Evolutionary conservation across 108 stramenopile genomes (phyloP).

Genomic region (Nitzschia sp.): DNA sequence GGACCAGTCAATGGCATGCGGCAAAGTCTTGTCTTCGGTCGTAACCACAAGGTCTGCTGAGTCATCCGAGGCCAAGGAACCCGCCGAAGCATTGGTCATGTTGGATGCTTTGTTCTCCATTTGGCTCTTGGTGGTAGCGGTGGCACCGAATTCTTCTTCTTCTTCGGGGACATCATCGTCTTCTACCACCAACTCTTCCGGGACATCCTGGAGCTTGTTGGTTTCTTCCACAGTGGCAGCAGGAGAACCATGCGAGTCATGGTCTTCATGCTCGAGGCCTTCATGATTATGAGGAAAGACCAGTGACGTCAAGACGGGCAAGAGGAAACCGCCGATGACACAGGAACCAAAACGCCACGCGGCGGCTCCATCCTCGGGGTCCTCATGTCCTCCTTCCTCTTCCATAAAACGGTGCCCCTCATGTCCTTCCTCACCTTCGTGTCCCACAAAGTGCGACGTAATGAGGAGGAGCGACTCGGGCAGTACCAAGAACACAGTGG

Average conservation of each 20-base stretch:
- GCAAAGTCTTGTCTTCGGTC: neutral
- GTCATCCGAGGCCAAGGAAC: neutral
- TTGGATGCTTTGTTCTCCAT: neutral
- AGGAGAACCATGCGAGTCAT: neutral
- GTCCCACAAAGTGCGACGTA: neutral
- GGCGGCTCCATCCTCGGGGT: conserved; percentile 34
- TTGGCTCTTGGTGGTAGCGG: conserved; percentile 3
- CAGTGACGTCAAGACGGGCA: conserved; percentile 54
- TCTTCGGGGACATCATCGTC: neutral
- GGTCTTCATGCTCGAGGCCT: conserved; percentile 4
- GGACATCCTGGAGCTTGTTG: neutral
- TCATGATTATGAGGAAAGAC: conserved; percentile 47
- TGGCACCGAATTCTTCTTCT: conserved; percentile 4
- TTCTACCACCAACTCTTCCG: neutral
- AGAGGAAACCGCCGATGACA: conserved; percentile 68
- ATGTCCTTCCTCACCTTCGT: conserved; percentile 31
- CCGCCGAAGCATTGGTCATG: neutral
- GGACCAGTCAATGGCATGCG: conserved; percentile 19
- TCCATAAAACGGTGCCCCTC: conserved; percentile 28
- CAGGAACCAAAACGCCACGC: conserved; percentile 67
- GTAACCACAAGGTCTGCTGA: neutral
- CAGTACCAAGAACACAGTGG: conserved; percentile 63
- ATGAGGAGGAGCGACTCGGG: conserved; percentile 57
- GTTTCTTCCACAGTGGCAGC: conserved; percentile 1
- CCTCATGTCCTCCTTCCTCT: conserved; percentile 38